These are phyloP conservation scores for Fusarium coffeatum DNA, from an alignment of 2,329 filamentous ascomycete species.

Conservation along the genomic window DNA sequence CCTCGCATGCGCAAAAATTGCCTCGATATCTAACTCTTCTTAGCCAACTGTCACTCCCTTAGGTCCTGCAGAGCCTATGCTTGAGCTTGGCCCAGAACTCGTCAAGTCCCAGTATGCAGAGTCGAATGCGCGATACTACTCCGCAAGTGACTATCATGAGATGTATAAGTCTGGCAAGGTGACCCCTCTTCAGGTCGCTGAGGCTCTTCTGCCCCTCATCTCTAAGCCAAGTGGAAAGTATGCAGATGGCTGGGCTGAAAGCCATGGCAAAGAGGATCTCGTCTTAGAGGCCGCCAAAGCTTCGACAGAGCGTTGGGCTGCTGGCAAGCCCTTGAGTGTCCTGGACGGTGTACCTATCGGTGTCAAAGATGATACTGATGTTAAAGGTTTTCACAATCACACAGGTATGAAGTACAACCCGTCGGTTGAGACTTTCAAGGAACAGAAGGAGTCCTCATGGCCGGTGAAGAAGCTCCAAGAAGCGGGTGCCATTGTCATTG, in stretches of 20 bases:
- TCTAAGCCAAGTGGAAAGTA: slow-evolving; percentile 69
- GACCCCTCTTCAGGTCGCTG: slow-evolving; percentile 78
- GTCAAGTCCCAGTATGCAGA: slow-evolving; percentile 55
- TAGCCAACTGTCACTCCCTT: slow-evolving; percentile 70
- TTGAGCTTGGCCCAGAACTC: slow-evolving; percentile 57
- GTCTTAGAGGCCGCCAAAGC: slow-evolving; percentile 75
- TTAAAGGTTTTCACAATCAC: slow-evolving; percentile 76
- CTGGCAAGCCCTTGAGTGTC: slow-evolving; percentile 72
- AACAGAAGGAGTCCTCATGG: slow-evolving; percentile 71
- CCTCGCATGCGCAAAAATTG: too few species aligned
- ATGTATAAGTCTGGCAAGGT: slow-evolving; percentile 76
- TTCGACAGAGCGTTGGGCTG: slow-evolving; percentile 78
- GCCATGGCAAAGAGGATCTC: slow-evolving; percentile 65
- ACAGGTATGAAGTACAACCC: slow-evolving; percentile 72
- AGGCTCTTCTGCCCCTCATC: slow-evolving; percentile 78
- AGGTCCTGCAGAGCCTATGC: slow-evolving; percentile 51
- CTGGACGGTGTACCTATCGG: slow-evolving; percentile 86
- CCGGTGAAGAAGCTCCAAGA: slow-evolving; percentile 77
- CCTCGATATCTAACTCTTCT: slow-evolving; percentile 9
- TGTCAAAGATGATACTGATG: slow-evolving; percentile 83
- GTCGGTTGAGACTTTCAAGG: slow-evolving; percentile 61
- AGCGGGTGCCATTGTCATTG: slow-evolving; percentile 79
- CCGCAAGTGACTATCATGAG: slow-evolving; percentile 79
- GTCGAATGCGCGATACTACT: slow-evolving; percentile 69
- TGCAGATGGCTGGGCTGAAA: slow-evolving; percentile 78